These are phyloP conservation scores for Lycium ferocissimum DNA, from an alignment of 257 asterid species.

Conservation along the genomic window DNA sequence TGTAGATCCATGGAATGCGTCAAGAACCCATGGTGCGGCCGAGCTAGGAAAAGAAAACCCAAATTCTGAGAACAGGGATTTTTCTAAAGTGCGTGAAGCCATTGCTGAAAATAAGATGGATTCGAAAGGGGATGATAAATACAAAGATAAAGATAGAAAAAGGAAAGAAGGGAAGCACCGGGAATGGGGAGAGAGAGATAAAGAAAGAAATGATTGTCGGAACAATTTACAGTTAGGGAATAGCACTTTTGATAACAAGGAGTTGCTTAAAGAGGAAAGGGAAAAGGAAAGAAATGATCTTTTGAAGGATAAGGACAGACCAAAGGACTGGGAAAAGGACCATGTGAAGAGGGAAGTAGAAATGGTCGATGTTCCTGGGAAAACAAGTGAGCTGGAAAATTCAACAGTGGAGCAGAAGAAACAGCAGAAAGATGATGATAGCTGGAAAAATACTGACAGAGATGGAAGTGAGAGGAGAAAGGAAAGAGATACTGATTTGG, in stretches of 20 bases:
- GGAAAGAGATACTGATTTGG: constrained; percentile 82
- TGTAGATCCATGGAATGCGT: constrained; percentile 61
- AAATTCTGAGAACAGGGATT: constrained; percentile 58
- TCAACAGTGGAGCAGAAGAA: constrained; percentile 61
- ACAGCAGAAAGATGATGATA: constrained; percentile 67
- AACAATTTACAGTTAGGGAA: constrained; percentile 58
- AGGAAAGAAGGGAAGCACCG: constrained; percentile 90
- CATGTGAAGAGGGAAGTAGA: constrained; percentile 73
- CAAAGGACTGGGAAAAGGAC: constrained; percentile 74
- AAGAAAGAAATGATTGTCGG: constrained; percentile 80
- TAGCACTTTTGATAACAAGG: constrained; percentile 70
- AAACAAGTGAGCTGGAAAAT: constrained; percentile 60
- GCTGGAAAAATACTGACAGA: constrained; percentile 69
- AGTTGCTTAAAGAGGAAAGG: constrained; percentile 71
- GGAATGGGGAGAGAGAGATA: constrained; percentile 94
- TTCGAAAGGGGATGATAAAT: constrained; percentile 76
- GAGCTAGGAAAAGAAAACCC: constrained; percentile 69
- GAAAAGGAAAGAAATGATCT: constrained; percentile 77
- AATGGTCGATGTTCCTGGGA: constrained; percentile 58
- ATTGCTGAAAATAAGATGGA: constrained; percentile 86
- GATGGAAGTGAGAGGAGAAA: constrained; percentile 74
- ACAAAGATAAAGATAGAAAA: constrained; percentile 84
- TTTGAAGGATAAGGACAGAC: constrained; percentile 71
- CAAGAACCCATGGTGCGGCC: constrained; percentile 61
- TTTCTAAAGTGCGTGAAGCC: constrained; percentile 71